Percentiles rank a stretch among this genome's conserved stretches.
These are phyloP conservation scores for Cocos nucifera DNA, from an alignment of 176 grass and related monocot genomes.

Conservation along the genomic window DNA sequence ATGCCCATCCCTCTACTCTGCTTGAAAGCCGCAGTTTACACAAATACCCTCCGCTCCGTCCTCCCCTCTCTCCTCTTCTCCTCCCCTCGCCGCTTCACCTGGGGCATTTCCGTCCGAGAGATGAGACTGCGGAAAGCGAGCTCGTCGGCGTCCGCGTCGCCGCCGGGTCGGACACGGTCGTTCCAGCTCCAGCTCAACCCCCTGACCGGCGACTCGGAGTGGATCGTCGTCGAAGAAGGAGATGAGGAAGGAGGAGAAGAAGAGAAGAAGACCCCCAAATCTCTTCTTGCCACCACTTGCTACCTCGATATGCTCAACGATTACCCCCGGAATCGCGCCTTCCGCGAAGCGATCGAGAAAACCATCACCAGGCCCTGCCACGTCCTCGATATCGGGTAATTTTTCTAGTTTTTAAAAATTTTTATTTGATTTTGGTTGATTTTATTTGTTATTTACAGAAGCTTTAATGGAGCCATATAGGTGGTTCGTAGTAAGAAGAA, in stretches of 20 bases:
- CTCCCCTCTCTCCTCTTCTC: not conserved
- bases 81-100: not conserved
- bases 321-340: constrained; percentile 54
- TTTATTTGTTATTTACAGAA: no score
- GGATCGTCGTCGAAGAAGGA: constrained; percentile 62
- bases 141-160: not conserved
- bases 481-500: no score
- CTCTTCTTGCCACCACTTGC: constrained; percentile 58
- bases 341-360: constrained; percentile 56
- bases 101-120: not conserved
- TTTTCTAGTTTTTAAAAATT: not conserved
- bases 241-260: constrained; percentile 13
- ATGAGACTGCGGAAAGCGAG: constrained; percentile 1
- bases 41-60: constrained; percentile 6
- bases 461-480: no score
- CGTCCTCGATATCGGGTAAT: constrained; percentile 91
- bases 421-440: no score
- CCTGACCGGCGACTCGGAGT: constrained; percentile 91
- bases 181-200: constrained; percentile 90
- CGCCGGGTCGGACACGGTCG: constrained; percentile 21
- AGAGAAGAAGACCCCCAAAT: constrained; percentile 8
- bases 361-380: constrained; percentile 48
- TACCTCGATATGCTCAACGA: constrained; percentile 99
- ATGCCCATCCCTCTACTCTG: constrained; percentile 30
- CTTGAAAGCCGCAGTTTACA: constrained; percentile 6